Evolutionary conservation across 345 rosid species (phyloP).

Genomic region (Hypericum perforatum): DNA sequence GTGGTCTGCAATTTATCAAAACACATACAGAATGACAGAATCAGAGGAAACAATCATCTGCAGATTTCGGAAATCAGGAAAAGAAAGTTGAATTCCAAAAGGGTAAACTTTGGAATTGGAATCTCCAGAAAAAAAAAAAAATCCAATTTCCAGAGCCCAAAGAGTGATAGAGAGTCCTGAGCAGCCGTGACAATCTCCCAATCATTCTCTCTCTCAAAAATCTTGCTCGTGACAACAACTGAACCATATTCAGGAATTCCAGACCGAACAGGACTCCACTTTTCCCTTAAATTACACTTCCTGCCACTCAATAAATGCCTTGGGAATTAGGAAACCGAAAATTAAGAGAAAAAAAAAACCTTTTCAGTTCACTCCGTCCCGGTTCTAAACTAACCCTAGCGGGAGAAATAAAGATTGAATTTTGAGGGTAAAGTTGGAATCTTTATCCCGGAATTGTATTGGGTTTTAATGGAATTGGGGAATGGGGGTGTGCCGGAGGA

Average conservation of each 20-base stretch:
- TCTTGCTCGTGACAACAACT: neutral
- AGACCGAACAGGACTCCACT: conserved; percentile 31
- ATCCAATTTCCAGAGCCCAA: too few relatives aligned
- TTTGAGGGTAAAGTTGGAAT: conserved; percentile 15
- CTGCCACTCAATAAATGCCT: conserved; percentile 14
- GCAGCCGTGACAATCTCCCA: conserved; percentile 2
- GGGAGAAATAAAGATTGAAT: neutral
- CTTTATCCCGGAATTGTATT: neutral
- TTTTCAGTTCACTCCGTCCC: neutral
- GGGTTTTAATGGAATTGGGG: conserved; percentile 25
- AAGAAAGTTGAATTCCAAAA: too few relatives aligned
- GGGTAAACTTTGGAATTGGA: too few relatives aligned
- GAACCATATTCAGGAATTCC: conserved; percentile 14
- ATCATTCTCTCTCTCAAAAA: neutral
- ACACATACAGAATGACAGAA: too few relatives aligned
- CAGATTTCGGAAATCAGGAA: too few relatives aligned
- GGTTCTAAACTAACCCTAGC: neutral
- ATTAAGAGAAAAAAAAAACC: conserved; percentile 1
- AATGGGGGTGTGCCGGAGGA: conserved; percentile 53
- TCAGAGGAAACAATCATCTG: too few relatives aligned
- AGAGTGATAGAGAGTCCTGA: neutral
- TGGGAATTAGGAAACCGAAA: neutral
- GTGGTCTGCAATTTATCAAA: too few relatives aligned
- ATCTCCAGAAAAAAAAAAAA: too few relatives aligned
- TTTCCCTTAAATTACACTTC: conserved; percentile 27